phyloP scores from a whole-genome alignment of 2,329 filamentous ascomycete genomes.

The Chrysosporium queenslandicum region DNA sequence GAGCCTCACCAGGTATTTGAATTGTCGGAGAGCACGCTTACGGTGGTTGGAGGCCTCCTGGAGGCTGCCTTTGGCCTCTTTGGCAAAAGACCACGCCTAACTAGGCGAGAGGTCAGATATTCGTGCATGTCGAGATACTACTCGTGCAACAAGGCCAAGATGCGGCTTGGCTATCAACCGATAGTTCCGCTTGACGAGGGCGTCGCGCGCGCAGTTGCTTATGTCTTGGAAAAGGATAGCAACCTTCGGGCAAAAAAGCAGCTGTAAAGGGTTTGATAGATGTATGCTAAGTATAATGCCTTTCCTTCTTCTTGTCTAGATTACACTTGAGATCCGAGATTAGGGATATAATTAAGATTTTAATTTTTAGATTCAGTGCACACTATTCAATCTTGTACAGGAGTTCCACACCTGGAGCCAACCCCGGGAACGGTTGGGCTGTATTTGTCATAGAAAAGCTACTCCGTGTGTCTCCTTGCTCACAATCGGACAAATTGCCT shows the following conservation, averaged over 20 bases:
- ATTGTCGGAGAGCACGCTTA: constrained; percentile 33
- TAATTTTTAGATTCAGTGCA: too few species aligned
- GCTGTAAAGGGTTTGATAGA: constrained; percentile 22
- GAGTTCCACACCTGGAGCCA: too few species aligned
- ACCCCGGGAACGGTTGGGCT: too few species aligned
- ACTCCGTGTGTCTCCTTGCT: too few species aligned
- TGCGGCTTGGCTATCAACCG: constrained; percentile 38
- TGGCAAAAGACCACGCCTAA: constrained; percentile 39
- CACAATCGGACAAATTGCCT: too few species aligned
- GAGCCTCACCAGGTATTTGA: constrained; percentile 35
- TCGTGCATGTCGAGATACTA: constrained; percentile 43
- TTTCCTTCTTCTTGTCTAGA: neutral
- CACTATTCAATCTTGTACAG: too few species aligned
- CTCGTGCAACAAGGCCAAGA: constrained; percentile 40
- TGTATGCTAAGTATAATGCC: neutral
- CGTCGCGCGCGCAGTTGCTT: constrained; percentile 37
- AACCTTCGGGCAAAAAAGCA: constrained; percentile 33
- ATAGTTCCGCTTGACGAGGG: constrained; percentile 39
- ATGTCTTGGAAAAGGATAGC: constrained; percentile 29
- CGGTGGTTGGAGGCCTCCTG: constrained; percentile 33
- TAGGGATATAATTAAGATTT: too few species aligned
- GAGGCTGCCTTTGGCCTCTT: constrained; percentile 36
- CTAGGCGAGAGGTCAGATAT: constrained; percentile 37
- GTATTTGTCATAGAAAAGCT: too few species aligned
- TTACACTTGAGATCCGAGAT: too few species aligned